phyloP scores from a whole-genome alignment of 148 eudicot genomes.

The Heliamphora exappendiculata region DNA sequence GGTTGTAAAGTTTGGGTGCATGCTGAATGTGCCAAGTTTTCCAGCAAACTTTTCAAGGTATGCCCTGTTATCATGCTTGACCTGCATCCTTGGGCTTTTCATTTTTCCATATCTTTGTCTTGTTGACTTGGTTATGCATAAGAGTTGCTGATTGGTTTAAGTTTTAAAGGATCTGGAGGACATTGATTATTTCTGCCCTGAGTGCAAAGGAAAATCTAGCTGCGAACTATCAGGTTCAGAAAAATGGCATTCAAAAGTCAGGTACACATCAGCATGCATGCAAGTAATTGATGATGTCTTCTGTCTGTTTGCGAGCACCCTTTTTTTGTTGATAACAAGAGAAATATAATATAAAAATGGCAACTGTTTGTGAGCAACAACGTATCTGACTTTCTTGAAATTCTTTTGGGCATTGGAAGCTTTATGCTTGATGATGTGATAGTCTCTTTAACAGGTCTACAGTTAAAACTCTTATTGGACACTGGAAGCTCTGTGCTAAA shows the following conservation, averaged over 20 bases:
- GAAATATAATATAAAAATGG: too few species aligned
- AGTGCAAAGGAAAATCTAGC: constrained; percentile 52
- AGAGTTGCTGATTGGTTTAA: constrained; percentile 9
- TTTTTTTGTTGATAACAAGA: too few species aligned
- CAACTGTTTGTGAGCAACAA: background rate
- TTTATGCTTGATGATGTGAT: constrained; percentile 4
- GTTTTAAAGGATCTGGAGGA: constrained; percentile 43
- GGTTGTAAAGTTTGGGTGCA: constrained; percentile 97
- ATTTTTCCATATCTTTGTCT: background rate
- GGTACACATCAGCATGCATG: constrained; percentile 30
- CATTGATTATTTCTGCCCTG: constrained; percentile 76
- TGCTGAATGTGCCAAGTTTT: constrained; percentile 73
- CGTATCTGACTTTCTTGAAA: background rate
- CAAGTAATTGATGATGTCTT: background rate
- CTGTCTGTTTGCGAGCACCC: background rate
- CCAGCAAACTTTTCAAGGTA: constrained; percentile 67
- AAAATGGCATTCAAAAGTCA: constrained; percentile 21
- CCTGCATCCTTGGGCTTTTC: background rate
- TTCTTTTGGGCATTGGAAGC: background rate
- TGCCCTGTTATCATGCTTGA: constrained; percentile 10
- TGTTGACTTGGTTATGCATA: background rate
- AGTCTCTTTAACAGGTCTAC: constrained; percentile 20
- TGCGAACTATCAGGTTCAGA: constrained; percentile 27
- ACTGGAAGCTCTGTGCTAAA: too few species aligned
- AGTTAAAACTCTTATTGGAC: background rate